Evolutionary conservation across 805 yeast species (phyloP).

Genomic region (Saccharomycopsis sp.): DNA sequence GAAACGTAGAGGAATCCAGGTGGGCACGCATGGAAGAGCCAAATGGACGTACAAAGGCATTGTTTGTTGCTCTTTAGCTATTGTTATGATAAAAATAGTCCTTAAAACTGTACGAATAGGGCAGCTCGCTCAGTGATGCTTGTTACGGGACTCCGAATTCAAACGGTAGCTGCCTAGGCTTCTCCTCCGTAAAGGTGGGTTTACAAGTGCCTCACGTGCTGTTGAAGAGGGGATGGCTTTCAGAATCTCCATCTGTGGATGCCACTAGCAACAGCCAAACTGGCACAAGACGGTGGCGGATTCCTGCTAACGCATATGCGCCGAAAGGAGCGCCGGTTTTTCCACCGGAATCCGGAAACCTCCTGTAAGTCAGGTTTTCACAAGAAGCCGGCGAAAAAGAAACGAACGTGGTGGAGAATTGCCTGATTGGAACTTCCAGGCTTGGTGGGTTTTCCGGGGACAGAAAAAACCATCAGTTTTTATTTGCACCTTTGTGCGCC

Average conservation of each 20-base stretch:
- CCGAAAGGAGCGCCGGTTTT: neutral
- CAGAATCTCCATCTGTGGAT: neutral
- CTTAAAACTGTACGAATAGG: no score
- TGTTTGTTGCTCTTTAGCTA: neutral
- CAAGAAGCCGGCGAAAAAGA: neutral
- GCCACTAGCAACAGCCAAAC: neutral
- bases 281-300: neutral
- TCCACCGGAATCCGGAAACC: no score
- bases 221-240: neutral
- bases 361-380: no score
- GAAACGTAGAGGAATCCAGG: no score
- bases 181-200: neutral
- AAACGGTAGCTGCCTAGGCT: no score
- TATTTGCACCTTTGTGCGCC: neutral
- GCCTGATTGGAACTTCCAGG: neutral
- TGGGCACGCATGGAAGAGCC: neutral
- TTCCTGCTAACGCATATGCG: neutral
- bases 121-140: no score
- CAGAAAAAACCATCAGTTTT: neutral
- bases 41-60: neutral
- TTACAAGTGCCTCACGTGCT: neutral
- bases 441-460: neutral
- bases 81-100: no score
- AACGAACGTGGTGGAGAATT: neutral
- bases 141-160: no score